Percentiles rank a stretch among this genome's conserved stretches.
These are phyloP conservation scores for Violaceomyces palustris DNA, from an alignment of 1,284 basidiomycete species.

Conservation along the genomic window DNA sequence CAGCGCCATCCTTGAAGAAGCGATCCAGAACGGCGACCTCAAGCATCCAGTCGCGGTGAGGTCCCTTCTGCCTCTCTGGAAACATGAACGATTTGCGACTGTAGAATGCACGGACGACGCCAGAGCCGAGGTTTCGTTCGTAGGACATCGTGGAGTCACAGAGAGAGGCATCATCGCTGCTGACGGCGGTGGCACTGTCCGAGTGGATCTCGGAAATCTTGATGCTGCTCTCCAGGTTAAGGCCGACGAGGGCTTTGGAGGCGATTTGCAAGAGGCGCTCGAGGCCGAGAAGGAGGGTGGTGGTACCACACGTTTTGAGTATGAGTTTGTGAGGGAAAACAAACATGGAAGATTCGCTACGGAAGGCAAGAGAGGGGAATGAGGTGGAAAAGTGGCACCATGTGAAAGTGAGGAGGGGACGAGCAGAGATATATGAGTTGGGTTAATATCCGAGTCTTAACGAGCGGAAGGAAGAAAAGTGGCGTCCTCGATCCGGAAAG, in stretches of 20 bases:
- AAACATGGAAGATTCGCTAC: constrained; percentile 94
- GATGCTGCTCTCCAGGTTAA: constrained; percentile 9
- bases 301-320: constrained; percentile 98
- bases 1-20: constrained; percentile 74
- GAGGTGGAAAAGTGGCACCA: background rate
- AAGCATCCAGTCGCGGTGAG: constrained; percentile 88
- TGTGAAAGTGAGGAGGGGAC: no score
- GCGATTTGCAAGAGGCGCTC: constrained; percentile 59
- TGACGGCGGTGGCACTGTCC: constrained; percentile 11
- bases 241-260: constrained; percentile 66
- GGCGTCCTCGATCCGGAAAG: no score
- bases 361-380: background rate
- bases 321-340: constrained; percentile 93
- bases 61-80: constrained; percentile 88
- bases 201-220: constrained; percentile 7
- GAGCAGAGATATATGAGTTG: no score
- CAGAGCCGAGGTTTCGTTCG: constrained; percentile 31
- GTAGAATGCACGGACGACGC: constrained; percentile 65
- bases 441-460: no score
- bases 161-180: constrained; percentile 2
- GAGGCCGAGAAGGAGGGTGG: constrained; percentile 83
- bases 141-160: constrained; percentile 10
- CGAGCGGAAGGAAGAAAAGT: no score
- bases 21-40: constrained; percentile 88
- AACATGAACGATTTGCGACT: constrained; percentile 99